Base-by-base conservation (phyloP, 225 moss, liverwort and hornwort species). In the Physcomitrellopsis africana region DNA sequence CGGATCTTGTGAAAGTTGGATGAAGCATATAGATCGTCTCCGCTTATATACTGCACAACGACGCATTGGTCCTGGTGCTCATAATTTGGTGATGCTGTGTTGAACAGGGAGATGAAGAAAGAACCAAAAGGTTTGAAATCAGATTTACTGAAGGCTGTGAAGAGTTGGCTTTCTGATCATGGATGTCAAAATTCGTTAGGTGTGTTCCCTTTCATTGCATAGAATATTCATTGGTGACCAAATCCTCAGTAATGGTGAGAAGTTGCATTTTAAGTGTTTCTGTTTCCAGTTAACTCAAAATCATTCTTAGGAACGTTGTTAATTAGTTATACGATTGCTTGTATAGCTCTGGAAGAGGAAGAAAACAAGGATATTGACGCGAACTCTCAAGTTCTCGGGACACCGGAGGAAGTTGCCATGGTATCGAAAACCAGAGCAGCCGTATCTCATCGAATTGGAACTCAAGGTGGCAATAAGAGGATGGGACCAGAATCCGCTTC, bases 81-180 rank as follows among this genome's bases (percentile, higher is more conserved):
- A 58, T 68, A 9, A 63, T 51, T 44, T 49, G 29, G 60, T 46
- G 65, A 27, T 54, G 1, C 45, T 59, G 43, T 63, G 71, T 4
- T 59, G 69, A 42, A 17, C 77, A 96, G 96, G 68, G 76, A 89
- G 64, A 92, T 93, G 81, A 81, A 85, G 57, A 89, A 79, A 77
- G 90, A 87, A 24, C 76, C 93, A 3, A 91, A 91, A 65, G 93
- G 97, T 13, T 80, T 81, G 3, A 99, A 99, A 68, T 74, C 92
- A 52, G 93, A 93, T 47, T 82, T 94, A 52, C 79, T 99, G 42
- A 82, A 83, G 63, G 85, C 84, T 51, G 92, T 99, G 73, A 82
- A 80, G 65, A 85, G 74, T 70, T 93, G 94, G 97, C 86, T 99
- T 17, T 44, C 60, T 57, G 82, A 84, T 10, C 87, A 86, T 11